These are phyloP conservation scores for Candida railenensis DNA, from an alignment of 805 yeast genomes.

Conservation along the genomic window DNA sequence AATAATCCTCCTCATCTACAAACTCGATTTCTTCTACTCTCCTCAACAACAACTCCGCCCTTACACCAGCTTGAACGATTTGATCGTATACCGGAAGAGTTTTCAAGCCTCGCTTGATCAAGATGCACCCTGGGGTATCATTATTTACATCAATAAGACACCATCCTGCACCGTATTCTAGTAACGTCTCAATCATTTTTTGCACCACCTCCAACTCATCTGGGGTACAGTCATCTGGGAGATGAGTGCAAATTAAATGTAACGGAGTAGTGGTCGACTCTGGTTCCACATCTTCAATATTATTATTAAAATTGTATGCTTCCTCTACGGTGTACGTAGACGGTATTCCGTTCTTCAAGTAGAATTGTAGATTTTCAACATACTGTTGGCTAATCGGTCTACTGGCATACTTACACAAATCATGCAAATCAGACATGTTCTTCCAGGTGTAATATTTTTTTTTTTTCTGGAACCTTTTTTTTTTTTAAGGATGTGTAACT, in stretches of 20 bases:
- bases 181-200: conserved; percentile 60
- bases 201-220: conserved; percentile 45
- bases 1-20: conserved; percentile 37
- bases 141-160: conserved; percentile 67
- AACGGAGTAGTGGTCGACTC: conserved; percentile 70
- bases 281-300: conserved; percentile 33
- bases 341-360: conserved; percentile 67
- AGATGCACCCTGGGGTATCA: conserved; percentile 84
- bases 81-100: conserved; percentile 40
- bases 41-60: conserved; percentile 81
- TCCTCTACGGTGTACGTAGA: conserved; percentile 83
- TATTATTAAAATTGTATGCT: conserved; percentile 54
- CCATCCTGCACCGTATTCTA: conserved; percentile 94
- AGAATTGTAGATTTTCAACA: conserved; percentile 43
- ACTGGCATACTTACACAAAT: conserved; percentile 48
- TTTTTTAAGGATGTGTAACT: no score
- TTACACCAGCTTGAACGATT: conserved; percentile 81
- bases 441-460: background rate
- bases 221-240: conserved; percentile 45
- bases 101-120: conserved; percentile 50
- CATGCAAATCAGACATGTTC: conserved; percentile 71
- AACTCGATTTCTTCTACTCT: conserved; percentile 70
- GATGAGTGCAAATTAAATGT: conserved; percentile 61
- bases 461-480: no score
- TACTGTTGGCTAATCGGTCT: conserved; percentile 54